These are phyloP conservation scores for Hygrocybe punicea DNA, from an alignment of 768 basidiomycete genomes.

Conservation along the genomic window DNA sequence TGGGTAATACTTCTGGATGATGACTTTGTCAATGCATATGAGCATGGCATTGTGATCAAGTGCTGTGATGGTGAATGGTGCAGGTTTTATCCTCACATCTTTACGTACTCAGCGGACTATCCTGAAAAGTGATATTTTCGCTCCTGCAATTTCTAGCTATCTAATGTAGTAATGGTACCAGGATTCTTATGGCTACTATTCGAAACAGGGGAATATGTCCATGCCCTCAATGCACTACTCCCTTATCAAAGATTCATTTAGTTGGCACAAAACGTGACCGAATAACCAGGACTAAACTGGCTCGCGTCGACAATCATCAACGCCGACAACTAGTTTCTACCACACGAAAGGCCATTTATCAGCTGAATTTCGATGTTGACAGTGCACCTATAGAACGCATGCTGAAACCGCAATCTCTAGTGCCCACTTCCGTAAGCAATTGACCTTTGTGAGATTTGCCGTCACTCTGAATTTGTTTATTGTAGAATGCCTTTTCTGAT, in stretches of 20 bases:
- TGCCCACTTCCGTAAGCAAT: background rate
- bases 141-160: background rate
- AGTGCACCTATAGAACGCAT: constrained; percentile 1
- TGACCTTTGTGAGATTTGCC: background rate
- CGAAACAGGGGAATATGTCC: constrained; percentile 21
- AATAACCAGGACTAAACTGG: background rate
- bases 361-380: background rate
- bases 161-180: constrained; percentile 19
- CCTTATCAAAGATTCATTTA: constrained; percentile 16
- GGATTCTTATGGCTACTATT: constrained; percentile 12
- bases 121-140: constrained; percentile 31
- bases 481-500: background rate
- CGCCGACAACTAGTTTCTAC: background rate
- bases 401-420: background rate
- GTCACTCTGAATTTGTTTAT: background rate
- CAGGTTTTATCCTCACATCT: constrained; percentile 30
- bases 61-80: constrained; percentile 30
- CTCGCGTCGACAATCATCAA: constrained; percentile 5
- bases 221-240: constrained; percentile 25
- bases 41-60: constrained; percentile 28
- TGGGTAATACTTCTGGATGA: constrained; percentile 13
- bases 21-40: constrained; percentile 23
- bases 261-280: constrained; percentile 21
- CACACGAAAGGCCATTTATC: constrained; percentile 4
- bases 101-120: constrained; percentile 38